phyloP scores from a whole-genome alignment of 179 eudicot genomes.

The Gypsophila paniculata region DNA sequence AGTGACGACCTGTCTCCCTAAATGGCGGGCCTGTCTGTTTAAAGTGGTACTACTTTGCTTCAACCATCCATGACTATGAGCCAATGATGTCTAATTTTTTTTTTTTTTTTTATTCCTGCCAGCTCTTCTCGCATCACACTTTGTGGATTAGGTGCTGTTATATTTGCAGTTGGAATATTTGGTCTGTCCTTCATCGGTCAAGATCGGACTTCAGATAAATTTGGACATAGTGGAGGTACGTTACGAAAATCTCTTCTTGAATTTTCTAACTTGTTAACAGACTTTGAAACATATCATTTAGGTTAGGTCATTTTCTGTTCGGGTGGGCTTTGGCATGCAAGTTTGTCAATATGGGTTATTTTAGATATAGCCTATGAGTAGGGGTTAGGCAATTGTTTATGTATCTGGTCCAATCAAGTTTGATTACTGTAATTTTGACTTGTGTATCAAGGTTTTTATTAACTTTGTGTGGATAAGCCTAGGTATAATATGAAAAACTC shows the following conservation, averaged over 20 bases:
- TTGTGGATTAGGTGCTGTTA: slow-evolving; percentile 49
- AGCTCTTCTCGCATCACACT: slow-evolving; percentile 47
- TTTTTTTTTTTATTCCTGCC: slow-evolving; percentile 4
- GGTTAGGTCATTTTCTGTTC: background rate
- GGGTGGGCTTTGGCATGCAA: background rate
- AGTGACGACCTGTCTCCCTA: background rate
- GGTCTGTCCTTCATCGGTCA: slow-evolving; percentile 56
- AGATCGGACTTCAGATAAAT: slow-evolving; percentile 55
- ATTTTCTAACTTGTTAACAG: background rate
- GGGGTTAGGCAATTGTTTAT: too few species aligned
- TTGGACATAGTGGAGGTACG: slow-evolving; percentile 76
- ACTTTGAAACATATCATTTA: background rate
- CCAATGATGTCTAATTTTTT: background rate
- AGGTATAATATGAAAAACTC: too few species aligned
- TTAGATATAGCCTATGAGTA: too few species aligned
- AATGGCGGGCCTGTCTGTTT: background rate
- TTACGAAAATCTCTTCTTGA: background rate
- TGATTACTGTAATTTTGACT: too few species aligned
- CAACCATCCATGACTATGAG: background rate
- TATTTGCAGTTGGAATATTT: slow-evolving; percentile 43
- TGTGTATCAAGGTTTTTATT: too few species aligned
- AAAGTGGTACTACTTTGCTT: background rate
- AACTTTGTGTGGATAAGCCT: too few species aligned
- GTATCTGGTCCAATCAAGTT: too few species aligned
- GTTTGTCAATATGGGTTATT: too few species aligned